A percentile compares a stretch with the other conserved stretches of the same genome.
phyloP scores from a whole-genome alignment of 1,139 yeast species.

The Lizanozyma gosingica region DNA sequence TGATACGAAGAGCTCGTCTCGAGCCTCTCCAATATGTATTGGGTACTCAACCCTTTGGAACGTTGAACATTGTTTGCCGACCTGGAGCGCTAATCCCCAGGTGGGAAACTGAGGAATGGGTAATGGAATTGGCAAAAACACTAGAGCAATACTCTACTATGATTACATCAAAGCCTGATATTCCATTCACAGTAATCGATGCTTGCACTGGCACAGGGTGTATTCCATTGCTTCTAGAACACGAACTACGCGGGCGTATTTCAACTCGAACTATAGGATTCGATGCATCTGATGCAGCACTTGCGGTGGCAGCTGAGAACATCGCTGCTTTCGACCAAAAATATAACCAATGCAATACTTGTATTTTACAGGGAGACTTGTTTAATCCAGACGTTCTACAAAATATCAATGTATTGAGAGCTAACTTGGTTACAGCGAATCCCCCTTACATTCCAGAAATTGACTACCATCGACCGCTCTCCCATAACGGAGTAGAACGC shows the following conservation, averaged over 20 bases:
- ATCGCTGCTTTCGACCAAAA: conserved; percentile 1
- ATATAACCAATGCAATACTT: conserved; percentile 2
- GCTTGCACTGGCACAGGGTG: conserved; percentile 93
- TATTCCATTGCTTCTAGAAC: conserved; percentile 47
- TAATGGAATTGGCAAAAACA: conserved; percentile 27
- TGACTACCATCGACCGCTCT: conserved; percentile 27
- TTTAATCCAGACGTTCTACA: conserved; percentile 9
- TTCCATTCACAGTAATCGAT: conserved; percentile 48
- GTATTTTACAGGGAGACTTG: conserved; percentile 17
- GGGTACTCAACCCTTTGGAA: conserved; percentile 83
- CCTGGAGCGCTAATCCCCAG: conserved; percentile 78
- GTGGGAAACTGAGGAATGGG: conserved; percentile 97
- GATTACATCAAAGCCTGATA: too few relatives aligned
- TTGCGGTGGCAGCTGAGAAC: conserved; percentile 43
- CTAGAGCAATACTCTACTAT: conserved; percentile 9
- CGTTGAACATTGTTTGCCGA: conserved; percentile 47
- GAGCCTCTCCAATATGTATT: conserved; percentile 79
- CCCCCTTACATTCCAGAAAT: conserved; percentile 75
- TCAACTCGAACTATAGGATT: conserved; percentile 28
- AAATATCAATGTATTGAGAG: conserved; percentile 2
- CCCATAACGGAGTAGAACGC: conserved; percentile 31
- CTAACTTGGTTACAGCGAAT: conserved; percentile 63
- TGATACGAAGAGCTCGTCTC: conserved; percentile 29
- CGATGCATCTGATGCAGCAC: conserved; percentile 54
- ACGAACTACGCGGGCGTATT: conserved; percentile 16